Base-by-base conservation (phyloP, 2,329 filamentous ascomycete species). In the Triangularia verruculosa region DNA sequence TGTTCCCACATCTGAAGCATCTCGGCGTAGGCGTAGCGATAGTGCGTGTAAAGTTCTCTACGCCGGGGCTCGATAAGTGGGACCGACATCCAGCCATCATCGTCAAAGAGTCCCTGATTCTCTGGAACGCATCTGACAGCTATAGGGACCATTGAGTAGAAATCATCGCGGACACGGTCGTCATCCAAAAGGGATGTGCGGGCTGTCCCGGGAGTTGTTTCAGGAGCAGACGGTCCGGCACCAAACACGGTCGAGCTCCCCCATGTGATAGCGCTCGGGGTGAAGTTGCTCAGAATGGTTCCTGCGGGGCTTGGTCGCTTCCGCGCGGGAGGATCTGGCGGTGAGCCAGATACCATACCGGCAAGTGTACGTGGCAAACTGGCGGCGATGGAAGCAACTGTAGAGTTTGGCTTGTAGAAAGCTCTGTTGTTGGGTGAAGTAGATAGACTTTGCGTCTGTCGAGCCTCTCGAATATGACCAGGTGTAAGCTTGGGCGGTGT, bases 1-100 rank as follows among this genome's bases (percentile, higher is more conserved):
- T 87, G 82, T 1, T 81, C 79, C 88, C 88, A 90, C 75, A 86
- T 83, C 67, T 87, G 87, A 3, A 90, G 79, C 75, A 90, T 82
- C 73, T 89, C 86, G n/a, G 87, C 86, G 69, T 90, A 90, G 0
- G 83, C 81, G 64, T 85, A 83, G 34, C 88, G 83, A 70, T 89
- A 90, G 69, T 78, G 80, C n/a, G 82, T 79, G 67, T 87, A 86
- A 20, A 82, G 72, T 3, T 78, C 72, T 4, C 76, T 73, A n/a
- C 79, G 80, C 28, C 72, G 78, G 4, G 81, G 77, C 52, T 87
- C 82, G 15, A 90, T 78, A 2, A 90, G 74, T 3, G 87, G 83
- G 2, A 82, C 80, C 20, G 78, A 81, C 70, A 89, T 80, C 80
- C 86, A 89, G 12, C 86, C 87, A 70, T 90, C 87, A 59, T 89